These are phyloP conservation scores for Lentinula sp. DNA, from an alignment of 768 basidiomycete species.

Conservation along the genomic window DNA sequence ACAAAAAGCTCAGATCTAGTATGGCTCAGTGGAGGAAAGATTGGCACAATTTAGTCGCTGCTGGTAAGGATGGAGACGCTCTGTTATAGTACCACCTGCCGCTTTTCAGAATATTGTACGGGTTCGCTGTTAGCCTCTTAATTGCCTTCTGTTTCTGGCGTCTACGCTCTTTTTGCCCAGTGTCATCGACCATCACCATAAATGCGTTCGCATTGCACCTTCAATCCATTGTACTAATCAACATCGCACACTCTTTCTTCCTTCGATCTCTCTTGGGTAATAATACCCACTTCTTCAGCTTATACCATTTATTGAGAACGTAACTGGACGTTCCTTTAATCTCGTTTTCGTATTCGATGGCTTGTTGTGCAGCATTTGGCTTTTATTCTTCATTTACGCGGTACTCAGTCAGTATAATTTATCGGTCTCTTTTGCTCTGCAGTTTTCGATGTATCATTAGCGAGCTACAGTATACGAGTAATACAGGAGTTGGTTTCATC, in stretches of 20 bases:
- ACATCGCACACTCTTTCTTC: conserved; percentile 1
- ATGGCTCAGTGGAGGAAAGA: conserved; percentile 77
- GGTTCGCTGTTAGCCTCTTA: background rate
- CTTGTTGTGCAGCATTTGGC: background rate
- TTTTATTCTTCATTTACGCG: background rate
- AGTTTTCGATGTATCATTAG: background rate
- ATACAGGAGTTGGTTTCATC: too few relatives aligned
- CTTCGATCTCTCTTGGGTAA: background rate
- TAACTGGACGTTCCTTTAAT: background rate
- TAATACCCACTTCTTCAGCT: background rate
- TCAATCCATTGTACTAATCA: background rate
- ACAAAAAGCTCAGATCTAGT: conserved; percentile 60
- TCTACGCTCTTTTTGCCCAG: background rate
- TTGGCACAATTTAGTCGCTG: conserved; percentile 67
- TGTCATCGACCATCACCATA: background rate
- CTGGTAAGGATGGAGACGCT: conserved; percentile 56
- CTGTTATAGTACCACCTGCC: conserved; percentile 36
- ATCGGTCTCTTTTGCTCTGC: background rate
- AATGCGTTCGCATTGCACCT: background rate
- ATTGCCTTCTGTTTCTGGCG: background rate
- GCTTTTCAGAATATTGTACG: background rate
- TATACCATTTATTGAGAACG: background rate
- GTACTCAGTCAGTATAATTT: background rate
- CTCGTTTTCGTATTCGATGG: background rate
- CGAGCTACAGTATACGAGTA: background rate